These are phyloP conservation scores for Dipodascus geniculatus DNA, from an alignment of 805 yeast species.

Conservation along the genomic window DNA sequence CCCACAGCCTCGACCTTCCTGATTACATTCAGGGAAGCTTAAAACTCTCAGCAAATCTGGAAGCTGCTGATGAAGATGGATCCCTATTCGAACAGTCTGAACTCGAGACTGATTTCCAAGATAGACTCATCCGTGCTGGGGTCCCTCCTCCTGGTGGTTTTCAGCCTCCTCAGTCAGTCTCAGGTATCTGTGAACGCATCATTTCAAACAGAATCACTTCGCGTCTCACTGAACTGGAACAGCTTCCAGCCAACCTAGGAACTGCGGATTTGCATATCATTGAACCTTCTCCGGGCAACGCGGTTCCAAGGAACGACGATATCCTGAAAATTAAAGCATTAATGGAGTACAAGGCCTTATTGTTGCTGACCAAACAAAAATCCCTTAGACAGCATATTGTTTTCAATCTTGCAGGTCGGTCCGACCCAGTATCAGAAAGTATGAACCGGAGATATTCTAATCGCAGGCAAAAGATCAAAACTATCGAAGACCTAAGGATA, in stretches of 20 bases:
- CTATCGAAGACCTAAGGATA: constrained; percentile 50
- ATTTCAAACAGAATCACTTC: constrained; percentile 30
- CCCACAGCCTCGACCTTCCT: constrained; percentile 45
- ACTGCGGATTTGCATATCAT: constrained; percentile 18
- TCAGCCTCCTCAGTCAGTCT: constrained; percentile 9
- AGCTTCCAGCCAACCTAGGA: constrained; percentile 25
- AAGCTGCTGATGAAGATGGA: neutral
- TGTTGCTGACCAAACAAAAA: constrained; percentile 69
- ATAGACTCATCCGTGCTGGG: constrained; percentile 7
- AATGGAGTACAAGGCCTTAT: constrained; percentile 53
- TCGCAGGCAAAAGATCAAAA: constrained; percentile 57
- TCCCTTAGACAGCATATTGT: constrained; percentile 75
- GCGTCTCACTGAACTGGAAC: constrained; percentile 35
- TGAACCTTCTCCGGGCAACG: constrained; percentile 19
- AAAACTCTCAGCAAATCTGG: constrained; percentile 4
- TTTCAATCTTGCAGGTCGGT: constrained; percentile 63
- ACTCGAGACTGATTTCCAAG: constrained; percentile 4
- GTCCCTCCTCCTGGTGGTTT: constrained; percentile 11
- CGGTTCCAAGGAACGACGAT: constrained; percentile 23
- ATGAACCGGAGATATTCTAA: constrained; percentile 80
- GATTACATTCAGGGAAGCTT: constrained; percentile 37
- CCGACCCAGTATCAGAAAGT: constrained; percentile 29
- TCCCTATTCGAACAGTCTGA: neutral
- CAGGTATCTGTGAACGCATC: constrained; percentile 31
- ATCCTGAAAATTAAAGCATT: constrained; percentile 27